Evolutionary conservation across 2,329 filamentous ascomycete species (phyloP), one percentile per base, ranked within the genome.

Genomic region (Penicillium glabrum): DNA sequence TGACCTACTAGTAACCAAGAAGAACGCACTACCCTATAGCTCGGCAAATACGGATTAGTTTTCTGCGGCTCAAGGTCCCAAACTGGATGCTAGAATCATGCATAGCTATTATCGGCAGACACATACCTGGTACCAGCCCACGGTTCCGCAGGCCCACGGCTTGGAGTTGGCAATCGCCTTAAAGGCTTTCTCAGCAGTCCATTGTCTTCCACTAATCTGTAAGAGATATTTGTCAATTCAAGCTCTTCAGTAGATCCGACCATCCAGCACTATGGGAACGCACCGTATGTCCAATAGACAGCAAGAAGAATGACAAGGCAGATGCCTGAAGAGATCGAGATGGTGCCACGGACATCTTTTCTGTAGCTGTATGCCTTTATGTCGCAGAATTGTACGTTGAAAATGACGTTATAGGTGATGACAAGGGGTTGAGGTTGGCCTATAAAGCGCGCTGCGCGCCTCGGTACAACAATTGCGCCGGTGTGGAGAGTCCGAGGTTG

Each of bases 111-210:
- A 33, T 16, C 14, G 14, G 31, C 31, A 33, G 31, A 33, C 14
- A 6, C 61, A 19, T 57, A 67, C 66, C 60, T 69, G 67, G 96
- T 67, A 70, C 67, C 67, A 70, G 4, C 67, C 67, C 5, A 67
- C 61, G 21, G 59, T 63, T 5, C 61, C 64, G 48, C 64, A 62
- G 27, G 63, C 54, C 64, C 64, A 67, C 0, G 64, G 33, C 53
- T 49, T 62, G 1, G 66, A 60, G 26, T 61, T 62, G 21, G 59
- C 54, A 33, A 67, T 61, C 19, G 53, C 58, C 56, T 63, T 67
- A 29, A 69, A 69, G 43, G 56, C 46, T 24, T 64, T 65, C 39
- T 70, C 62, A 31, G 60, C 53, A 39, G 60, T 67, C 64, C 65
- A 70, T 44, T 67, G 41, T 26, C 48, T 61, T 9, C 64, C 65